These are phyloP conservation scores for Colletotrichum filicis DNA, from an alignment of 2,329 filamentous ascomycete species.

Conservation along the genomic window DNA sequence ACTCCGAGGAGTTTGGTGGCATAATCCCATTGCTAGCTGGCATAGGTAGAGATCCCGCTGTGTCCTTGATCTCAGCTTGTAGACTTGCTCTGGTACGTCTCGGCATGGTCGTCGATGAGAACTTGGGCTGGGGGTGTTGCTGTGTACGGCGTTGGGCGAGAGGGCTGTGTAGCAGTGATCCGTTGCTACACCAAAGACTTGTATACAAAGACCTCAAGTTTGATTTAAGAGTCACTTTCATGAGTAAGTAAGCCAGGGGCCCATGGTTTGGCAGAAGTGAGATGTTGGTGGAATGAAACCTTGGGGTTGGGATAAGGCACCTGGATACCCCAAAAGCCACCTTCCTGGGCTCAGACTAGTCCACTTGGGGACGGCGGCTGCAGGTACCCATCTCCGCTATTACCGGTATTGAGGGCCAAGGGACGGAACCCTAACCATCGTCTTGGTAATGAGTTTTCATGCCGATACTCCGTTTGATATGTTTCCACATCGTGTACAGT, in stretches of 20 bases:
- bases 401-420: too few relatives aligned
- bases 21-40: neutral
- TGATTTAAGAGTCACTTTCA: neutral
- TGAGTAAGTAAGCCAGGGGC: neutral
- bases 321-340: neutral
- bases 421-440: neutral
- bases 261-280: neutral
- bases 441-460: neutral
- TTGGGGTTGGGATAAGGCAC: neutral
- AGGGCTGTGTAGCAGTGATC: neutral
- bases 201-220: too few relatives aligned
- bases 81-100: neutral
- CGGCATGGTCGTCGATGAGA: neutral
- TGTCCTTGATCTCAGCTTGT: neutral
- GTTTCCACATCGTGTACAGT: neutral
- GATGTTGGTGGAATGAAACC: neutral
- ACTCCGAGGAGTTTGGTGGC: neutral
- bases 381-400: neutral
- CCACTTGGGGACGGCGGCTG: neutral
- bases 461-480: neutral
- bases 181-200: too few relatives aligned
- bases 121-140: neutral
- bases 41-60: neutral
- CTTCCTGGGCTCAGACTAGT: neutral
- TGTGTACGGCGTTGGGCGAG: neutral